phyloP scores from a whole-genome alignment of 2,329 filamentous ascomycete genomes.

The Aphanocladium album region DNA sequence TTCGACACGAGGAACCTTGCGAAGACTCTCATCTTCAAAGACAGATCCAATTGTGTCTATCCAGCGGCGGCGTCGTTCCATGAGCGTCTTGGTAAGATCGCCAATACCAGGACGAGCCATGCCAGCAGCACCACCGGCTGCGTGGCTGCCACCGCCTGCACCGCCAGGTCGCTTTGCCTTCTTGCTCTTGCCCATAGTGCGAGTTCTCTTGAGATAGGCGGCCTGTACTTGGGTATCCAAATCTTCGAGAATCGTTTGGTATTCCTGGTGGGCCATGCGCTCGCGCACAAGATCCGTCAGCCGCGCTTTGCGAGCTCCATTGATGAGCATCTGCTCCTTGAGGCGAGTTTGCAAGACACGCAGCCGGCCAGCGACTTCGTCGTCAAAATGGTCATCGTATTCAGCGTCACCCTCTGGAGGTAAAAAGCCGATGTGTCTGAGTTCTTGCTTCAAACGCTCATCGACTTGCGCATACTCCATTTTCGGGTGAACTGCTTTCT shows the following conservation, averaged over 20 bases:
- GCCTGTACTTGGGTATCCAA: constrained; percentile 91
- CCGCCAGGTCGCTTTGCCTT: constrained; percentile 79
- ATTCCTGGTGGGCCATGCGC: constrained; percentile 93
- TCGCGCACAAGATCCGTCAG: constrained; percentile 84
- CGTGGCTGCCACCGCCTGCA: constrained; percentile 65
- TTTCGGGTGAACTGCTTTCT: constrained; percentile 67
- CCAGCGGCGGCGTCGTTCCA: constrained; percentile 88
- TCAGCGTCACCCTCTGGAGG: constrained; percentile 64
- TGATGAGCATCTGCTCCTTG: constrained; percentile 76
- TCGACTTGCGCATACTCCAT: constrained; percentile 84
- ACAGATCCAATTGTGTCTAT: constrained; percentile 86
- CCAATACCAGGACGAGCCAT: constrained; percentile 77
- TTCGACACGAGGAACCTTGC: constrained; percentile 60
- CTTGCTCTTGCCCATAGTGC: constrained; percentile 89
- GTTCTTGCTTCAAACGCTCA: constrained; percentile 83
- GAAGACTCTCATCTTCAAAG: constrained; percentile 76
- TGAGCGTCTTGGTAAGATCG: constrained; percentile 82
- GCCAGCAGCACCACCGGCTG: constrained; percentile 45
- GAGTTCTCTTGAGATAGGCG: constrained; percentile 91
- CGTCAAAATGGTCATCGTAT: constrained; percentile 86
- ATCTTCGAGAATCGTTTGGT: constrained; percentile 93
- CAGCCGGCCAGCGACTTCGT: constrained; percentile 86
- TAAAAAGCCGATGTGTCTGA: constrained; percentile 85
- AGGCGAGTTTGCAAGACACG: constrained; percentile 79
- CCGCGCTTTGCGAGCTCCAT: constrained; percentile 84